Conservation (phyloP, 306 rosid genomes). For the Sicyos edulis region DNA sequence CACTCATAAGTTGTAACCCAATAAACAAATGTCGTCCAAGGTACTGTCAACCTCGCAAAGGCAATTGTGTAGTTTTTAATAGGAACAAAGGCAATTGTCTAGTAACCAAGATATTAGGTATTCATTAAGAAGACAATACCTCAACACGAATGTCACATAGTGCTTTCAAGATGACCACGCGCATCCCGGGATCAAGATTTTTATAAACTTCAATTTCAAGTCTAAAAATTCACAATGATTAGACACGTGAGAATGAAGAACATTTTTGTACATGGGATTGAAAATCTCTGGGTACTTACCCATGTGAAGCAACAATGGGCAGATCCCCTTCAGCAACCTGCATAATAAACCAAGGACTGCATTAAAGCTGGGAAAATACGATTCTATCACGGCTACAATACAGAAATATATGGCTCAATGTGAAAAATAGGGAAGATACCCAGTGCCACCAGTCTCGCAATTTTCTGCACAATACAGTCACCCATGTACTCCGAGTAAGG, state of each 20-base stretch:
- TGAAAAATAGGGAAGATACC: slow-evolving; percentile 45
- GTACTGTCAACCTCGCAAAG: neutral
- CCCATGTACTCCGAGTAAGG: slow-evolving; percentile 92
- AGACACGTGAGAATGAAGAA: slow-evolving; percentile 30
- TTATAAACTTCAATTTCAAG: slow-evolving; percentile 74
- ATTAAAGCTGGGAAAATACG: slow-evolving; percentile 23
- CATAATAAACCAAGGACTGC: slow-evolving; percentile 21
- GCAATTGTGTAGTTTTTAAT: neutral
- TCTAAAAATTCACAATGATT: slow-evolving; percentile 43
- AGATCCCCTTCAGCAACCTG: slow-evolving; percentile 97
- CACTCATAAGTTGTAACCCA: neutral
- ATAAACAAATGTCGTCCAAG: neutral
- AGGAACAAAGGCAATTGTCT: neutral
- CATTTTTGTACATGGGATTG: slow-evolving; percentile 22
- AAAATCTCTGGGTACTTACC: slow-evolving; percentile 46
- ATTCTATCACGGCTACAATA: slow-evolving; percentile 9
- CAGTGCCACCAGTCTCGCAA: slow-evolving; percentile 99
- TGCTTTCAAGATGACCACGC: slow-evolving; percentile 92
- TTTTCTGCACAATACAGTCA: slow-evolving; percentile 94
- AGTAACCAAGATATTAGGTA: neutral
- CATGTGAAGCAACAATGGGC: slow-evolving; percentile 93
- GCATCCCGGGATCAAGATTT: slow-evolving; percentile 84
- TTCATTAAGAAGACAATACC: slow-evolving; percentile 39
- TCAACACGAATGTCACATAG: slow-evolving; percentile 98
- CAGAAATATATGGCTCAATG: slow-evolving; percentile 25